phyloP scores from a whole-genome alignment of 1,284 basidiomycete genomes.

The Boletus sp. region DNA sequence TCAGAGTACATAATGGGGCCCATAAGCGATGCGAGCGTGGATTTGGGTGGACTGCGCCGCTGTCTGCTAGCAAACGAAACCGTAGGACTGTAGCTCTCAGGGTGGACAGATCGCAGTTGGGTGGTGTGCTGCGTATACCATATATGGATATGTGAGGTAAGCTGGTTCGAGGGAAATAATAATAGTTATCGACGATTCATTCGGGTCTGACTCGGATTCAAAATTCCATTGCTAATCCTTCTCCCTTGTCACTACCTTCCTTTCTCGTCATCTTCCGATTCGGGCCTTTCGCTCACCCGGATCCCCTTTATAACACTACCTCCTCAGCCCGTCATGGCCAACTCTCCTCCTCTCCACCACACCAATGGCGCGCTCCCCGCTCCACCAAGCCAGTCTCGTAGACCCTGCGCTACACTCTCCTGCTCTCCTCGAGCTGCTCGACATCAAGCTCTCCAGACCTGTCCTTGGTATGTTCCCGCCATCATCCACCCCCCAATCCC shows the following conservation, averaged over 20 bases:
- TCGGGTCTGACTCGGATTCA: conserved; percentile 22
- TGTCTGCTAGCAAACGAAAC: background rate
- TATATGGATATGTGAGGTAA: conserved; percentile 12
- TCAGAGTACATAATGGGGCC: background rate
- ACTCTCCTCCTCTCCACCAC: background rate
- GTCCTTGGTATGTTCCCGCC: conserved; percentile 53
- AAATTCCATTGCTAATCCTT: conserved; percentile 30
- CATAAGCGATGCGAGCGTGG: background rate
- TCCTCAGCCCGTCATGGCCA: conserved; percentile 5
- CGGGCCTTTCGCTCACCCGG: conserved; percentile 26
- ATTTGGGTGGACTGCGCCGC: background rate
- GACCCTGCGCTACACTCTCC: conserved; percentile 57
- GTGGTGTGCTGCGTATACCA: background rate
- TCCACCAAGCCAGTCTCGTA: conserved; percentile 62
- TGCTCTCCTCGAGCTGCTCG: conserved; percentile 59
- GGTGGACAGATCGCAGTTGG: too few species aligned
- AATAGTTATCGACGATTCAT: background rate
- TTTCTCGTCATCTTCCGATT: conserved; percentile 32
- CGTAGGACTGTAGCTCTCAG: too few species aligned
- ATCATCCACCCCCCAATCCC: background rate
- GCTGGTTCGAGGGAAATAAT: conserved; percentile 5
- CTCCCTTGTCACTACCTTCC: conserved; percentile 21
- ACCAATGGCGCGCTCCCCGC: conserved; percentile 32
- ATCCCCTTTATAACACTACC: conserved; percentile 33
- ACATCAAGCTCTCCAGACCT: conserved; percentile 52